phyloP scores from a whole-genome alignment of 768 basidiomycete species.

The Podaxis sp. region DNA sequence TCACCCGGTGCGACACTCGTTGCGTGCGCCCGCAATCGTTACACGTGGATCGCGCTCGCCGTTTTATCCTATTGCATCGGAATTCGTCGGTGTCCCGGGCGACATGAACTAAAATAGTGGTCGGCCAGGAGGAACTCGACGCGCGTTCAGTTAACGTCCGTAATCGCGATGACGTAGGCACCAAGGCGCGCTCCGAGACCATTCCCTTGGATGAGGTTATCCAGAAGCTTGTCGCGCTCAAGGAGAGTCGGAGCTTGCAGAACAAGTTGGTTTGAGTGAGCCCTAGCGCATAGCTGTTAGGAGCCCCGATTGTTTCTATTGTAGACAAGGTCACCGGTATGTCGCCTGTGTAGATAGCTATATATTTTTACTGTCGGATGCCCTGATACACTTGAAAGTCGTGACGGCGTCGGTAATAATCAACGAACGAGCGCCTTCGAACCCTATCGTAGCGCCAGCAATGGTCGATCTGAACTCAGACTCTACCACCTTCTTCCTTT shows the following conservation, averaged over 20 bases:
- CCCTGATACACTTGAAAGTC: no score
- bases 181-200: slow-evolving; percentile 78
- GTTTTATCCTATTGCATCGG: not conserved
- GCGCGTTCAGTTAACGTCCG: slow-evolving; percentile 89
- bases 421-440: no score
- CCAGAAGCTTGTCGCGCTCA: slow-evolving; percentile 70
- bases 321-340: not conserved
- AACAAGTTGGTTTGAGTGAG: slow-evolving; percentile 34
- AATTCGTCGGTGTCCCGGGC: not conserved
- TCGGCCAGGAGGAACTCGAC: slow-evolving; percentile 91
- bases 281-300: not conserved
- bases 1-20: not conserved
- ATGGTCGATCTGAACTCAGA: no score
- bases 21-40: not conserved
- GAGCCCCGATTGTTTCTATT: not conserved
- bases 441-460: no score
- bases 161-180: slow-evolving; percentile 91
- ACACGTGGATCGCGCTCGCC: not conserved
- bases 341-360: not conserved
- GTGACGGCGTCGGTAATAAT: no score
- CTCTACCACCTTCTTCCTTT: no score
- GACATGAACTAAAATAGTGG: slow-evolving; percentile 53
- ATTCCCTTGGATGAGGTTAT: slow-evolving; percentile 70
- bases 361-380: no score
- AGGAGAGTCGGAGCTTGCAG: slow-evolving; percentile 45